phyloP scores from a whole-genome alignment of 140 eudicot species.

The Oenanthe javanica region DNA sequence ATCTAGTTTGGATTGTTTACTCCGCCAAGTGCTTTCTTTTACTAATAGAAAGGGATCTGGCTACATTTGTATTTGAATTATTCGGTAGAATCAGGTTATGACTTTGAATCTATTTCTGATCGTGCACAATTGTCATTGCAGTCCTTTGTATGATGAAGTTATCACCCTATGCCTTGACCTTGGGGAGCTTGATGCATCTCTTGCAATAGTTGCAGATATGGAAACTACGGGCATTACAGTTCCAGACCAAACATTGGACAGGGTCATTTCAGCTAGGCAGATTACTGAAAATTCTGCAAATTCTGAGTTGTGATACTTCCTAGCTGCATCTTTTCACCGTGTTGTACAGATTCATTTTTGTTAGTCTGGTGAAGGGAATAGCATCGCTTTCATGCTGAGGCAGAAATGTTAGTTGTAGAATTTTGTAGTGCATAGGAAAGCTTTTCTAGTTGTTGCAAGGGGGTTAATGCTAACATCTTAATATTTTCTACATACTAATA shows the following conservation, averaged over 20 bases:
- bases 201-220: slow-evolving; percentile 87
- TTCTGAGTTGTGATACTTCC: slow-evolving; percentile 33
- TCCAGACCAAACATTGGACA: slow-evolving; percentile 76
- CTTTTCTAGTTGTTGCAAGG: background rate
- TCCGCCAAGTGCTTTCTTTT: background rate
- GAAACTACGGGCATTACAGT: slow-evolving; percentile 86
- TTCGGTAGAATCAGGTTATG: background rate
- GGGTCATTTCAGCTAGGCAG: slow-evolving; percentile 78
- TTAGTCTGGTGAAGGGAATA: slow-evolving; percentile 5
- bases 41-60: background rate
- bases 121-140: slow-evolving; percentile 25
- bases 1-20: background rate
- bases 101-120: background rate
- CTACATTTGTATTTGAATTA: background rate
- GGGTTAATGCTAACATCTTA: background rate
- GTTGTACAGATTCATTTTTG: background rate
- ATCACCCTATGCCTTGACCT: slow-evolving; percentile 75
- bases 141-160: slow-evolving; percentile 85
- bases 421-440: background rate
- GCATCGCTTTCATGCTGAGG: background rate
- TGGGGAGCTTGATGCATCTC: slow-evolving; percentile 91
- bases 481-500: too few relatives aligned
- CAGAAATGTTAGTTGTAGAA: background rate
- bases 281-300: slow-evolving; percentile 38
- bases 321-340: background rate